Base-by-base conservation (phyloP, 768 basidiomycete species). In the Kwoniella heveanensis region DNA sequence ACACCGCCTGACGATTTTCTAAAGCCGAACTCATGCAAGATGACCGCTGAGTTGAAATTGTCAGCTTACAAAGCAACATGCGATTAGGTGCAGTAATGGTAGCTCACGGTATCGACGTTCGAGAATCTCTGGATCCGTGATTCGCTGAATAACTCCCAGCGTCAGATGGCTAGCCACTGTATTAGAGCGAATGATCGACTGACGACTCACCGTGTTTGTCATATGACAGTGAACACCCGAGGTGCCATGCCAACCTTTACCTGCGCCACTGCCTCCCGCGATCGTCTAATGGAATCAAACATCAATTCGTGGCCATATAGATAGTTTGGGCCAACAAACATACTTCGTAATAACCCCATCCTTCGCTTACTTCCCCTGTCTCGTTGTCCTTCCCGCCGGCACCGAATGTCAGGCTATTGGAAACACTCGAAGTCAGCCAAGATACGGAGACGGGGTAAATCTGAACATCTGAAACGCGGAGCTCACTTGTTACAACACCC, bases 231-330 rank as follows among this genome's bases (percentile, higher is more conserved):
- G 93, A 1, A 95, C 90, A 7, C 93, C 93, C 25, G 90, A 90
- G 17, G 91, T 92, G 2, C 94, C 94, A 72, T 93, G 87, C 93
- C 92, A 95, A 10, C 80, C 78, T 1, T 90, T 88, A 0, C 94
- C 93, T 0, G 94, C 92, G 4, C 94, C 94, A 4, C 90, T 90
- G 22, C 94, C 94, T 8, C 93, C 94, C 2, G 91, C 92, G 59
- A 96, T 92, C 0, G 94, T 97, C 90, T 92, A n/a, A n/a, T n/a
- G 52, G 32, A 65, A 68, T 44, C 5, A 51, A 30, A 56, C n/a
- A n/a, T n/a, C n/a, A n/a, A n/a, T n/a, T n/a, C n/a, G n/a, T n/a
- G n/a, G n/a, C n/a, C n/a, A n/a, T n/a, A n/a, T n/a, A n/a, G n/a
- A n/a, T n/a, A n/a, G n/a, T n/a, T n/a, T n/a, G n/a, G n/a, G n/a